Evolutionary conservation across 306 rosid species (phyloP).

Genomic region (Trifolium pratense): DNA sequence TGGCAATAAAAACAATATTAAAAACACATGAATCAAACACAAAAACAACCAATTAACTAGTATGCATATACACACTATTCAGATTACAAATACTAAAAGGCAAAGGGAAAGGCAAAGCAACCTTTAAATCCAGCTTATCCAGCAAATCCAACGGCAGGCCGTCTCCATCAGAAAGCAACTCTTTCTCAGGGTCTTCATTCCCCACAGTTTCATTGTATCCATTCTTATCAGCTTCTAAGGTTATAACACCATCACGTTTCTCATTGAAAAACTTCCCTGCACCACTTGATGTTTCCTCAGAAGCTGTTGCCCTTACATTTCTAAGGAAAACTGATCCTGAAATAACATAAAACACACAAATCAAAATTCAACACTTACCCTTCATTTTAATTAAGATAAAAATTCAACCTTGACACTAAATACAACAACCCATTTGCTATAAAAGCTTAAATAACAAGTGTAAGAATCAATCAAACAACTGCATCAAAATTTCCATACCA

Average conservation of each 20-base stretch:
- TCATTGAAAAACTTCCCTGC: slow-evolving; percentile 32
- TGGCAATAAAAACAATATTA: background rate
- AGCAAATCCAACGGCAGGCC: slow-evolving; percentile 43
- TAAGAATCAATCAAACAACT: background rate
- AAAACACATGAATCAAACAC: background rate
- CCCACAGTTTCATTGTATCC: slow-evolving; percentile 30
- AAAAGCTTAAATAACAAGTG: background rate
- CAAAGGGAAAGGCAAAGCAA: slow-evolving; percentile 1
- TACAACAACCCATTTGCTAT: background rate
- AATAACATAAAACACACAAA: background rate
- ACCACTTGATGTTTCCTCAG: slow-evolving; percentile 50
- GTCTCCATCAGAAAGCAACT: slow-evolving; percentile 46
- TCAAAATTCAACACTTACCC: background rate
- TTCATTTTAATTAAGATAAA: background rate
- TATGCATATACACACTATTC: background rate
- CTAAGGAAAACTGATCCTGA: slow-evolving; percentile 44
- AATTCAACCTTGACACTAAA: background rate
- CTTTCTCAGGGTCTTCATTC: slow-evolving; percentile 48
- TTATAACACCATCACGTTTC: slow-evolving; percentile 40
- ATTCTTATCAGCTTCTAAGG: slow-evolving; percentile 34
- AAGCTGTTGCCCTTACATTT: slow-evolving; percentile 40
- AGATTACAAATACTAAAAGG: slow-evolving; percentile 3
- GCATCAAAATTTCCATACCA: background rate
- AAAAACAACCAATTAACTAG: background rate
- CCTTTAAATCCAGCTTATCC: slow-evolving; percentile 44